Percentiles rank a stretch among this genome's conserved stretches.
Evolutionary conservation across 2,329 filamentous ascomycete species (phyloP).

Genomic region (Geosmithia flava): DNA sequence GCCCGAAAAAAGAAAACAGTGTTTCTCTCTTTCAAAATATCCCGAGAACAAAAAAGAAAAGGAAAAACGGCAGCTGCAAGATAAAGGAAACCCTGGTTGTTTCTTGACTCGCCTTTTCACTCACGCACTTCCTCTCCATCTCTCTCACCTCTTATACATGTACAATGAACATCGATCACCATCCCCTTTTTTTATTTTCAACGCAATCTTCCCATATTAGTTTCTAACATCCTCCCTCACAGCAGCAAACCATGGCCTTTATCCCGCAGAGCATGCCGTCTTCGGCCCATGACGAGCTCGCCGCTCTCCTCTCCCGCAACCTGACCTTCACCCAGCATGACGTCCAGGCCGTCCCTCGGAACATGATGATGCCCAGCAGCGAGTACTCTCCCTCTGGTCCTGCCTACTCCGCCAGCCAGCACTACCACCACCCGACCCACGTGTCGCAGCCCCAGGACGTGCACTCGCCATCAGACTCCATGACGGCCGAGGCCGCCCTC

Average conservation of each 20-base stretch:
- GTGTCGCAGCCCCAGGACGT: conserved; percentile 20
- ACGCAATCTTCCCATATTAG: not conserved
- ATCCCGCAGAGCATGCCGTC: conserved; percentile 25
- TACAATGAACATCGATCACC: not conserved
- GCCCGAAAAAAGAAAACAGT: no score
- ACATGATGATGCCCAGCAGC: conserved; percentile 16
- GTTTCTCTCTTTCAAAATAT: no score
- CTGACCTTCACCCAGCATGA: conserved; percentile 47
- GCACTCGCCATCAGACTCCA: conserved; percentile 27
- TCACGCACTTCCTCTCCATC: not conserved
- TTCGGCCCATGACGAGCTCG: conserved; percentile 69
- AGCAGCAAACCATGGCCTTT: conserved; percentile 21
- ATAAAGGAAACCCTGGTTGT: no score
- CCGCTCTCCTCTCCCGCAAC: conserved; percentile 66
- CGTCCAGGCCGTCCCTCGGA: conserved; percentile 12
- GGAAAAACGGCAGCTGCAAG: not conserved
- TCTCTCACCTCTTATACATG: not conserved
- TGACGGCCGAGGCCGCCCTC: conserved; percentile 45
- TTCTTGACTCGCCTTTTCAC: not conserved
- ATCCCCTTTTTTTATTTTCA: not conserved
- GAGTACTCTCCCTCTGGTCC: conserved; percentile 22
- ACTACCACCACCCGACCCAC: conserved; percentile 76
- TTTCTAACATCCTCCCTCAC: not conserved
- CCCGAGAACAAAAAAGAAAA: not conserved
- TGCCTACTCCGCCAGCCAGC: conserved; percentile 64